These are phyloP conservation scores for Sphenostylis stenocarpa DNA, from an alignment of 306 rosid genomes.

Conservation along the genomic window DNA sequence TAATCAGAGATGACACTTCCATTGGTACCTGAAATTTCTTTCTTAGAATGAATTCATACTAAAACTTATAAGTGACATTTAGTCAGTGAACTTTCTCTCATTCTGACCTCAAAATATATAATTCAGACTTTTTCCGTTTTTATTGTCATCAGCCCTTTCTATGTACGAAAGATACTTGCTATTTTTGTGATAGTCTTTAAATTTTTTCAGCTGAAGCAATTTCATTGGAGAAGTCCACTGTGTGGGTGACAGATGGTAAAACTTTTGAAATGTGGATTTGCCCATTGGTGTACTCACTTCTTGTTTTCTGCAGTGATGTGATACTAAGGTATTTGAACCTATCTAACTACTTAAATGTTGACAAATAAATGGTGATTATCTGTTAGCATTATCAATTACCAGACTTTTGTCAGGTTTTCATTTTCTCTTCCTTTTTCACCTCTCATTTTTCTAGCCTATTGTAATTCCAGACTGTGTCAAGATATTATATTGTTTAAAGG, in stretches of 20 bases:
- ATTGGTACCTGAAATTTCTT: background rate
- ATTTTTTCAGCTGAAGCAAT: slow-evolving; percentile 60
- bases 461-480: slow-evolving; percentile 77
- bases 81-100: background rate
- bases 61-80: background rate
- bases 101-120: background rate
- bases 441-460: slow-evolving; percentile 29
- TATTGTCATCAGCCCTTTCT: background rate
- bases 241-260: slow-evolving; percentile 76
- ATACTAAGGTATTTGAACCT: slow-evolving; percentile 61
- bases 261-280: slow-evolving; percentile 86
- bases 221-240: slow-evolving; percentile 59
- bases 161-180: slow-evolving; percentile 2
- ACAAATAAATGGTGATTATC: background rate
- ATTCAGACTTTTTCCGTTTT: background rate
- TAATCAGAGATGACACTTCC: background rate
- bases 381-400: slow-evolving; percentile 12
- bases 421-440: slow-evolving; percentile 5
- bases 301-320: slow-evolving; percentile 71
- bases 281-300: slow-evolving; percentile 69
- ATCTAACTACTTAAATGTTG: background rate
- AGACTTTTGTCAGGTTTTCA: background rate
- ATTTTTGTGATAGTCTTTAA: slow-evolving; percentile 1
- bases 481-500: slow-evolving; percentile 75
- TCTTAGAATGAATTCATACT: background rate